Percentiles rank a stretch among this genome's conserved stretches.
These are phyloP conservation scores for Stereocaulon alpinum DNA, from an alignment of 495 filamentous ascomycete species.

Conservation along the genomic window DNA sequence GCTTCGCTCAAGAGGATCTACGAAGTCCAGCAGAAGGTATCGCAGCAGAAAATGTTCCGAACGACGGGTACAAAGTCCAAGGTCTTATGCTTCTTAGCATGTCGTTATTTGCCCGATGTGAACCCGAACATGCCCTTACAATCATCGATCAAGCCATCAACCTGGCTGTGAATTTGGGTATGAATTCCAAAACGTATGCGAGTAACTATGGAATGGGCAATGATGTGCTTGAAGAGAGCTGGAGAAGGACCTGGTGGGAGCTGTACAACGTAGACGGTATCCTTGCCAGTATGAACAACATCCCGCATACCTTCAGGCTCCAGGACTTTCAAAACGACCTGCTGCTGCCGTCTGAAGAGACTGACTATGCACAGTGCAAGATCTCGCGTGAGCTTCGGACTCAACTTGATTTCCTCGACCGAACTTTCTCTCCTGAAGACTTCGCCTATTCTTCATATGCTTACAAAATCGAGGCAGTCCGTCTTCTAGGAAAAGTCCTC, in stretches of 20 bases:
- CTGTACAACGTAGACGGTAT: constrained; percentile 27
- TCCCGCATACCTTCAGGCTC: not conserved
- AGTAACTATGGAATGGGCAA: constrained; percentile 15
- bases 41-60: not conserved
- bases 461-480: constrained; percentile 1
- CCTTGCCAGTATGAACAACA: constrained; percentile 11
- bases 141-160: constrained; percentile 22
- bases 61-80: not conserved
- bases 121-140: constrained; percentile 3
- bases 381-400: not conserved
- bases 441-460: not conserved
- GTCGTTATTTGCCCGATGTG: constrained; percentile 4
- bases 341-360: not conserved
- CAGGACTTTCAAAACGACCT: not conserved
- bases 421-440: not conserved
- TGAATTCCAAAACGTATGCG: constrained; percentile 23
- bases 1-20: not conserved
- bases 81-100: constrained; percentile 2
- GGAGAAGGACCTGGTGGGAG: constrained; percentile 34
- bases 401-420: not conserved
- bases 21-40: not conserved
- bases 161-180: constrained; percentile 20
- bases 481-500: not conserved
- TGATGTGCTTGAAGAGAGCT: constrained; percentile 24
- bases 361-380: not conserved